Conservation (phyloP, 768 basidiomycete species). For the Boletus eberwhitei region DNA sequence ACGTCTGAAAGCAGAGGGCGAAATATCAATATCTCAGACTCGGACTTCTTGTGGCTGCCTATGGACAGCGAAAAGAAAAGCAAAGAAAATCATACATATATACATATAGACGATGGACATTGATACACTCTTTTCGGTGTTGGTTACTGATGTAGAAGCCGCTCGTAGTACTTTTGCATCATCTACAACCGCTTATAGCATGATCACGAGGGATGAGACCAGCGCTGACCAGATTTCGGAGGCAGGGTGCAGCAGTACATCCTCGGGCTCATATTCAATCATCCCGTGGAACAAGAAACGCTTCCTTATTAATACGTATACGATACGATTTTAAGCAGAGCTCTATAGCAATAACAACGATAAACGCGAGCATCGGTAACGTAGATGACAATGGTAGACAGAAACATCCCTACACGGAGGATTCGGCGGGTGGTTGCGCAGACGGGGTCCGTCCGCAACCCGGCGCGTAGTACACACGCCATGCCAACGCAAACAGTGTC, state of each 20-base stretch:
- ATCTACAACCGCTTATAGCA: neutral
- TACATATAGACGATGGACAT: neutral
- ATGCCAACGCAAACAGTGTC: no score
- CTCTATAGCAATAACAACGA: slow-evolving; percentile 1
- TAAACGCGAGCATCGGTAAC: slow-evolving; percentile 8
- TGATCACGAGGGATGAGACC: neutral
- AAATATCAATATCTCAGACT: neutral
- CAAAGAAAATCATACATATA: neutral
- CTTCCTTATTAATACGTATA: slow-evolving; percentile 9
- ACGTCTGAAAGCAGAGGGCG: neutral
- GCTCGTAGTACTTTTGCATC: neutral
- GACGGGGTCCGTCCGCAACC: neutral
- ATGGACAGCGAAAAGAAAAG: neutral
- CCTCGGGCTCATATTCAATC: neutral
- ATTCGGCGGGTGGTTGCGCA: no score
- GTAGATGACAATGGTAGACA: neutral
- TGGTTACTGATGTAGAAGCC: neutral
- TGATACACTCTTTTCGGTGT: neutral
- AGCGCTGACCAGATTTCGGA: no score
- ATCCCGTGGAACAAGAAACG: neutral
- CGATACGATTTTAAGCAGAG: slow-evolving; percentile 11
- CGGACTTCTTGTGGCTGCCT: slow-evolving; percentile 1
- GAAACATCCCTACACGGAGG: neutral
- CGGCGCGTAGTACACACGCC: neutral
- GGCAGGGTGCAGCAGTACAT: neutral